A percentile compares a stretch with the other conserved stretches of the same genome.
phyloP scores from a whole-genome alignment of 2,329 filamentous ascomycete genomes.

The Ilyonectria robusta region DNA sequence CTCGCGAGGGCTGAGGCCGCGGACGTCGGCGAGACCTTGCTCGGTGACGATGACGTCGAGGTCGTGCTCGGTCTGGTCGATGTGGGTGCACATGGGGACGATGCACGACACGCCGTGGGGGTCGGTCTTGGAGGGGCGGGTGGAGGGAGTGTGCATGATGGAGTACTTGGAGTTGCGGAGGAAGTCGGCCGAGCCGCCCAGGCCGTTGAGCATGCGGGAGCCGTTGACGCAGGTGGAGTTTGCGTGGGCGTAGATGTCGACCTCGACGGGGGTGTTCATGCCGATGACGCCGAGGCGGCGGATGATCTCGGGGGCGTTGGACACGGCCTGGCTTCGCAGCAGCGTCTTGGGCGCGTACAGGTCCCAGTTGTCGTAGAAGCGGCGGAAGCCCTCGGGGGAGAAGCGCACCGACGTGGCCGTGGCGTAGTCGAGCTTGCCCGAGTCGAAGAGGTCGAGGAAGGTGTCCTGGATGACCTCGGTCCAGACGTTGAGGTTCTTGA shows the following conservation, averaged over 20 bases:
- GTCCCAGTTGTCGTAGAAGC: constrained; percentile 91
- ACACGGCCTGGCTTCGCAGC: constrained; percentile 88
- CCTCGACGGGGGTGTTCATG: constrained; percentile 96
- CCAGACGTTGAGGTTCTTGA: constrained; percentile 92
- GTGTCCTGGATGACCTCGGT: constrained; percentile 94
- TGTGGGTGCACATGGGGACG: constrained; percentile 93
- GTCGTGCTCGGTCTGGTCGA: constrained; percentile 95
- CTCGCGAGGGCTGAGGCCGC: constrained; percentile 84
- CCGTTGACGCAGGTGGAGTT: constrained; percentile 94
- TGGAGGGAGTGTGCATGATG: constrained; percentile 94
- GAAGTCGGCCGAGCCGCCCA: constrained; percentile 88
- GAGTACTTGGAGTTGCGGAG: constrained; percentile 84
- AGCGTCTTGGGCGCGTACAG: constrained; percentile 85
- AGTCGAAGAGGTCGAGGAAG: constrained; percentile 94
- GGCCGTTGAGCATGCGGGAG: constrained; percentile 87
- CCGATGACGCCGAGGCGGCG: constrained; percentile 88
- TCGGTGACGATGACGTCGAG: constrained; percentile 88
- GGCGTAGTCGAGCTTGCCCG: constrained; percentile 88
- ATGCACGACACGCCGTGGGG: constrained; percentile 87
- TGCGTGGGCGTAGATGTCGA: constrained; percentile 94
- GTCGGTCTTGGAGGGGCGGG: constrained; percentile 85
- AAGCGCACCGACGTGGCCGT: constrained; percentile 93
- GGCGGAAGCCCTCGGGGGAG: constrained; percentile 90
- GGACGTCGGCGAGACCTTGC: constrained; percentile 85
- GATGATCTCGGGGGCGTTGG: constrained; percentile 93